Evolutionary conservation across 1,284 basidiomycete genomes (phyloP), one percentile per base, ranked within the genome.

Genomic region (Rugosomyces carneus): DNA sequence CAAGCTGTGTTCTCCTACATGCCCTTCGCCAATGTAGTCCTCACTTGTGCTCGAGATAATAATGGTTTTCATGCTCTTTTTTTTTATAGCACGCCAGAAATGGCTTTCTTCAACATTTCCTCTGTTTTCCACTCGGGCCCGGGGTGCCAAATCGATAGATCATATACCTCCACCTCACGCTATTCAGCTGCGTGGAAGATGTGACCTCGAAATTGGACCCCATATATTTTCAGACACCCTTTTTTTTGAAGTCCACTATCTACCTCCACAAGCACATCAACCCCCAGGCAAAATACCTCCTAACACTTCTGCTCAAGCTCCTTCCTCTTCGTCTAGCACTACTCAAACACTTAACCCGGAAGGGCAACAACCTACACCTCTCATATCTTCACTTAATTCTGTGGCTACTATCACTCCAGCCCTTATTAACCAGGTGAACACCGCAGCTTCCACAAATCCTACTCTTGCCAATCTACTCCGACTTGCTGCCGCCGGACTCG

Each of bases 1-100:
- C 11, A 41, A 81, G 79, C 57, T 69, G 71, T 44, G 74, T 84
- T 5, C 61, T 87, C 19, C 54, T 76, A 8, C 76, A 80, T 44
- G 83, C 84, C 1, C 61, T 88, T 39, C 77, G 72, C 54, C 82
- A 85, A 72, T 88, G 84, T 85, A 55, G n/a, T n/a, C n/a, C n/a
- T n/a, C n/a, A n/a, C n/a, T n/a, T n/a, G n/a, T n/a, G n/a, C n/a
- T n/a, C n/a, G n/a, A n/a, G n/a, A n/a, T n/a, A n/a, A n/a, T n/a
- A n/a, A n/a, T n/a, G n/a, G n/a, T n/a, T n/a, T n/a, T n/a, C n/a
- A n/a, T n/a, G n/a, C n/a, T n/a, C n/a, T 13, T 31, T 31, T 38
- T 18, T 11, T 47, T 35, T 46, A 11, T 39, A 88, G 84, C 85
- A 38, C 74, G 85, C 35, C 77, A 82, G 23, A 75, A 71, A 60